Percentiles rank a stretch among this genome's conserved stretches.
These are phyloP conservation scores for Talaromyces stipitatus DNA, from an alignment of 495 filamentous ascomycete genomes.

Conservation along the genomic window DNA sequence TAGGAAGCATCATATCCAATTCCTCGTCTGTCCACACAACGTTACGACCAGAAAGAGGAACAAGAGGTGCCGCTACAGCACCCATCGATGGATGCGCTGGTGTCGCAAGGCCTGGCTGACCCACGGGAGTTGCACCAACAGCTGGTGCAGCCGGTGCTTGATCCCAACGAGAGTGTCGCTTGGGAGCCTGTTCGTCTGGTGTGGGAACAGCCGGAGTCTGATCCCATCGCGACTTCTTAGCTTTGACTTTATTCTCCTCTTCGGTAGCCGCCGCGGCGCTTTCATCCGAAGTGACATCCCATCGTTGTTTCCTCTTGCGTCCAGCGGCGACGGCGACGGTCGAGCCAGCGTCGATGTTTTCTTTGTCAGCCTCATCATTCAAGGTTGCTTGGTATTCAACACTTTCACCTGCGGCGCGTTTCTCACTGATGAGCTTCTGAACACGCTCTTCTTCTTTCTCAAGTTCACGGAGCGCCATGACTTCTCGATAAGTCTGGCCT, in stretches of 20 bases:
- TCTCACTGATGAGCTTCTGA: slow-evolving; percentile 69
- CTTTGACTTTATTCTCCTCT: slow-evolving; percentile 45
- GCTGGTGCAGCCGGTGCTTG: slow-evolving; percentile 57
- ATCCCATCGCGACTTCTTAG: slow-evolving; percentile 86
- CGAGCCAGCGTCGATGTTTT: slow-evolving; percentile 62
- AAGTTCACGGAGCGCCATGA: slow-evolving; percentile 86
- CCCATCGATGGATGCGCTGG: slow-evolving; percentile 72
- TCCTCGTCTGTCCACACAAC: slow-evolving; percentile 85
- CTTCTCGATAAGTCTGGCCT: slow-evolving; percentile 77
- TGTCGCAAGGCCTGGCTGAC: slow-evolving; percentile 72
- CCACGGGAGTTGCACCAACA: slow-evolving; percentile 69
- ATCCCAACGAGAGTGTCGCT: slow-evolving; percentile 80
- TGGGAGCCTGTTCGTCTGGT: slow-evolving; percentile 49
- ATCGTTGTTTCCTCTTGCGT: slow-evolving; percentile 86
- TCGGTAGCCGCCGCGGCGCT: slow-evolving; percentile 34
- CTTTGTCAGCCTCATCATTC: slow-evolving; percentile 57
- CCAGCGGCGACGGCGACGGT: slow-evolving; percentile 55
- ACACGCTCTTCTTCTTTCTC: slow-evolving; percentile 94
- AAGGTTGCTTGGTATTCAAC: slow-evolving; percentile 64
- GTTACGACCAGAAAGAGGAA: slow-evolving; percentile 72
- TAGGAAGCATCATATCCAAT: slow-evolving; percentile 83
- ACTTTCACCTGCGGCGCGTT: slow-evolving; percentile 51
- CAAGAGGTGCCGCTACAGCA: slow-evolving; percentile 60
- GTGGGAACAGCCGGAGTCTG: slow-evolving; percentile 62
- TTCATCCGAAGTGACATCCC: slow-evolving; percentile 63